These are phyloP conservation scores for Russula earlei DNA, from an alignment of 768 basidiomycete species.

Conservation along the genomic window DNA sequence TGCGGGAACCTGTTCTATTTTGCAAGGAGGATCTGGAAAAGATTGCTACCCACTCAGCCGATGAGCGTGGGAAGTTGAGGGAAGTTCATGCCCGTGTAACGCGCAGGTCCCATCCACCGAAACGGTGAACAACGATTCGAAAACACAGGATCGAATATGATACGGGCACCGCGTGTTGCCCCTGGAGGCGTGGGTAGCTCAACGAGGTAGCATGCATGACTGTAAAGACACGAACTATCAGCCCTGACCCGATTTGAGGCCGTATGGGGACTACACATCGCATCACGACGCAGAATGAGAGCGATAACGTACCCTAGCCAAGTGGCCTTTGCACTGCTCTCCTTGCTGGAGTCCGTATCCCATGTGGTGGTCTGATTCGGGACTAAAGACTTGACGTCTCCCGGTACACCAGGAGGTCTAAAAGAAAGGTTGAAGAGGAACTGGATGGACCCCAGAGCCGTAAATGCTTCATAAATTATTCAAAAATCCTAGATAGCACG, in stretches of 20 bases:
- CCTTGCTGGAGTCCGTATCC: slow-evolving; percentile 1
- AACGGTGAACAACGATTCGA: slow-evolving; percentile 30
- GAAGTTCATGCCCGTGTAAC: slow-evolving; percentile 26
- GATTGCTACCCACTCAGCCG: too few species aligned
- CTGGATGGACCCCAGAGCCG: background rate
- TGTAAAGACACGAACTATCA: background rate
- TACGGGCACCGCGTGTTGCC: slow-evolving; percentile 29
- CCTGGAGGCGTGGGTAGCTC: slow-evolving; percentile 29
- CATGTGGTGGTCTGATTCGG: slow-evolving; percentile 14
- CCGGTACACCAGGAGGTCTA: background rate
- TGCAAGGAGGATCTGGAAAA: slow-evolving; percentile 28
- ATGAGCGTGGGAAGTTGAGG: background rate
- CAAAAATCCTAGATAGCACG: background rate
- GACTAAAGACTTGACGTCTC: slow-evolving; percentile 13
- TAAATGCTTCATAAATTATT: background rate
- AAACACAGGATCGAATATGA: slow-evolving; percentile 33
- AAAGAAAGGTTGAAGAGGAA: background rate
- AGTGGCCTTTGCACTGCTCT: slow-evolving; percentile 15
- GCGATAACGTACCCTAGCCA: slow-evolving; percentile 14
- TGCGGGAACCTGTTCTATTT: slow-evolving; percentile 35
- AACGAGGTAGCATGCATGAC: slow-evolving; percentile 33
- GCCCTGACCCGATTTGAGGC: background rate
- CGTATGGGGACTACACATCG: background rate
- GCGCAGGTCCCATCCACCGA: slow-evolving; percentile 26
- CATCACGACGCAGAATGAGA: background rate